Evolutionary conservation across 768 basidiomycete species (phyloP), one percentile per base, ranked within the genome.

Genomic region (Nidularia pulvinata): DNA sequence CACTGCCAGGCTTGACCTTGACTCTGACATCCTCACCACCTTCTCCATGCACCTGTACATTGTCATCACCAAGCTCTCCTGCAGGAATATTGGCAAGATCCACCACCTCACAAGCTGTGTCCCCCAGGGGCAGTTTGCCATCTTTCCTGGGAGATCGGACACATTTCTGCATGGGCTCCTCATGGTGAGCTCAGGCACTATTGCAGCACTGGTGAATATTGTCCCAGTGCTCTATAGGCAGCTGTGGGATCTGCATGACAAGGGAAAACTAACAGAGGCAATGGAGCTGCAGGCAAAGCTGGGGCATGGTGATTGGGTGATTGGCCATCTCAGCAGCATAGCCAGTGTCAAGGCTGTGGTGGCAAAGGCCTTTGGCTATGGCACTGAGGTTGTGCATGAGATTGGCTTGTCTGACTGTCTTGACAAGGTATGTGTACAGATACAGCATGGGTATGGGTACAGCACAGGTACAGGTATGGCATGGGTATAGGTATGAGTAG

Each of bases 41-140:
- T 79, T 95, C 34, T 85, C 88, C 3, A 68, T 79, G 45, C 91
- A 93, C 65, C 89, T 89, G 5, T 93, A 94, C 69, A 91, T 92
- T 58, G 88, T 93, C 55, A 93, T 93, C 54, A 85, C 82, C 49
- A 94, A 90, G 70, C 77, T 95, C 22, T 93, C 93, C 33, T 93
- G 91, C 65, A 91, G 88, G 4, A 88, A 85, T 59, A 84, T 95
- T 53, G 91, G 91, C 19, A 95, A 93, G 67, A 83, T 92, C 45
- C 84, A 88, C 51, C 85, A 92, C 14, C 74, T 94, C 44, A 80
- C 86, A 10, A 81, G 84, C 4, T 72, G 79, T 34, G 82, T 84
- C 56, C 69, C 81, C 5, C 57, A 75, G 3, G 63, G 72, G 2
- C 73, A 84, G 42, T 88, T 90, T 59, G 80, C 85, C 3, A 82